These are phyloP conservation scores for Corchorus olitorius DNA, from an alignment of 345 rosid genomes.

Conservation along the genomic window DNA sequence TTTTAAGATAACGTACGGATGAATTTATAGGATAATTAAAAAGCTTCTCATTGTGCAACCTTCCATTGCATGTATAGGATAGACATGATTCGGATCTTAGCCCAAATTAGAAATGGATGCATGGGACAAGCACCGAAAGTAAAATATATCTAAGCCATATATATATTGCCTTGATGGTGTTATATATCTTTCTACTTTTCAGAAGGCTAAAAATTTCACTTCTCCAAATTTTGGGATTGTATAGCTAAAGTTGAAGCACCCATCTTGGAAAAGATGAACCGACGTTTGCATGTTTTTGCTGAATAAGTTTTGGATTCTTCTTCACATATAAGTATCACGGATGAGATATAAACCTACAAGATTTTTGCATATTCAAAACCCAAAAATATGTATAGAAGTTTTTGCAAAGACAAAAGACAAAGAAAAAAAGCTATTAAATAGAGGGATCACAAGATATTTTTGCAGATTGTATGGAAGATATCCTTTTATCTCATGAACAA, in stretches of 20 bases:
- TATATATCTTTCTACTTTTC: too few species aligned
- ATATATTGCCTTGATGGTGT: too few species aligned
- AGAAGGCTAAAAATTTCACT: too few species aligned
- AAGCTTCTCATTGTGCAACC: too few species aligned
- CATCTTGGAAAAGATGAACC: background rate
- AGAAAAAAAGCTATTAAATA: background rate
- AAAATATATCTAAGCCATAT: background rate
- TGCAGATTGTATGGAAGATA: background rate
- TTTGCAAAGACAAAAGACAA: background rate
- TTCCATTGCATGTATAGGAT: too few species aligned
- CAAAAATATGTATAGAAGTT: background rate
- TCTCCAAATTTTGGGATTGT: background rate
- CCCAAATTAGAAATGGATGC: background rate
- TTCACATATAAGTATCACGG: background rate
- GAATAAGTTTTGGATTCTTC: background rate
- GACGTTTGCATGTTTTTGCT: background rate
- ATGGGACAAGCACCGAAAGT: background rate
- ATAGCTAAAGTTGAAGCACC: background rate
- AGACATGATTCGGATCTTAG: too few species aligned
- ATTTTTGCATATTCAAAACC: background rate
- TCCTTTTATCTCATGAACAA: background rate
- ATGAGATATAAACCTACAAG: background rate
- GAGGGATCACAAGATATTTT: background rate
- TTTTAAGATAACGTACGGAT: too few species aligned
- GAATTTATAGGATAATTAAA: too few species aligned